Conservation (phyloP, 129 eudicot species). For the Scalesia atractyloides region DNA sequence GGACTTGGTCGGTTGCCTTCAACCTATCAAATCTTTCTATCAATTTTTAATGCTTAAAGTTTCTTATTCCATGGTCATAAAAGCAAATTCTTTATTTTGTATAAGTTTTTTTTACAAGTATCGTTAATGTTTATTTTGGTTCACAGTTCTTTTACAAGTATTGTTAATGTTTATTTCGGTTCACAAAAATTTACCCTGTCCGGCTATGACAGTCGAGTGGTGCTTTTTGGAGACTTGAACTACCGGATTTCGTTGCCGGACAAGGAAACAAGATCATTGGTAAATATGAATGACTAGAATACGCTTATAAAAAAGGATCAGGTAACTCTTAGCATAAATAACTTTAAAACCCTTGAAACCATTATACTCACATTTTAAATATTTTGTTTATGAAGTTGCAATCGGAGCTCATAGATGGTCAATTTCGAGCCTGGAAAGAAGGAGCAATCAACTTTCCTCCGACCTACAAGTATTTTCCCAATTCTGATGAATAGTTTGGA, state of each 20-base stretch:
- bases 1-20: conserved; percentile 21
- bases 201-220: conserved; percentile 46
- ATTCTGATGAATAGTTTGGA: conserved; percentile 61
- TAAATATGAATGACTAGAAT: conserved; percentile 54
- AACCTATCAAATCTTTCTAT: neutral
- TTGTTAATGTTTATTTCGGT: neutral
- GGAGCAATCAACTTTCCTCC: conserved; percentile 65
- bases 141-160: no score
- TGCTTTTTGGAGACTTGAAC: conserved; percentile 74
- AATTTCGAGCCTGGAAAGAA: conserved; percentile 77
- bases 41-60: neutral
- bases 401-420: conserved; percentile 56
- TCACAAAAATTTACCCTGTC: neutral
- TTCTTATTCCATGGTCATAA: neutral
- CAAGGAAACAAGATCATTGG: conserved; percentile 49
- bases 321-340: conserved; percentile 35
- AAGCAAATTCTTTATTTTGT: neutral
- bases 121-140: no score
- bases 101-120: no score
- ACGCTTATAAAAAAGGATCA: conserved; percentile 61
- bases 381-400: conserved; percentile 40
- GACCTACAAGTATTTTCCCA: conserved; percentile 62
- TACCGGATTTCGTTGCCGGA: conserved; percentile 74
- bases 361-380: neutral
- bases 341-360: neutral